A percentile compares a stretch with the other conserved stretches of the same genome.
Conservation (phyloP, 2,329 filamentous ascomycete genomes). For the Stachybotrys chartarum region DNA sequence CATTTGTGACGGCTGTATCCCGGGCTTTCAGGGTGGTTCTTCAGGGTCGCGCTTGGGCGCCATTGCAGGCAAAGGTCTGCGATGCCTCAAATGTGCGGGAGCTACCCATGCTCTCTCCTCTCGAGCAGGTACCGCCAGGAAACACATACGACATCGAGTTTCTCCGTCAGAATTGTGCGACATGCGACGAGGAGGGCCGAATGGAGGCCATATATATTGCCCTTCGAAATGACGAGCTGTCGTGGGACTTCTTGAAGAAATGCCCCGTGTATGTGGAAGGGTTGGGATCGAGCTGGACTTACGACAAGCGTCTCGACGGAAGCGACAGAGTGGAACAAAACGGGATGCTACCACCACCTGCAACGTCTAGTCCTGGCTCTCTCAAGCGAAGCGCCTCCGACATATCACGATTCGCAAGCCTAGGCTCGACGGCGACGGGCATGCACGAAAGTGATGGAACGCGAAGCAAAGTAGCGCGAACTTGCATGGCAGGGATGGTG, state of each 20-base stretch:
- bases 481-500: conserved; percentile 29
- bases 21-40: conserved; percentile 43
- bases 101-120: conserved; percentile 51
- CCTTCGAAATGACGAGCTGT: conserved; percentile 45
- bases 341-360: conserved; percentile 11
- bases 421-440: conserved; percentile 4
- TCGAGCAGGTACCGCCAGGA: conserved; percentile 27
- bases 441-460: conserved; percentile 22
- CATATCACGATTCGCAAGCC: conserved; percentile 35
- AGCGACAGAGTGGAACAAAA: conserved; percentile 12
- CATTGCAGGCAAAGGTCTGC: conserved; percentile 51
- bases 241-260: conserved; percentile 45
- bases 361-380: conserved; percentile 18
- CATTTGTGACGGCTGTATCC: conserved; percentile 41
- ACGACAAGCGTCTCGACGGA: conserved; percentile 42
- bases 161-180: conserved; percentile 46
- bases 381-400: conserved; percentile 47
- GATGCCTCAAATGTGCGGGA: conserved; percentile 47
- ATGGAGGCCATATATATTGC: conserved; percentile 55
- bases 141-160: conserved; percentile 40
- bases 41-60: conserved; percentile 45
- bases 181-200: conserved; percentile 44
- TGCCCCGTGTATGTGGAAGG: conserved; percentile 42
- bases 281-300: conserved; percentile 47
- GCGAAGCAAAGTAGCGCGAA: conserved; percentile 30